These are phyloP conservation scores for Neophaeococcomyces mojaviensis DNA, from an alignment of 2,329 filamentous ascomycete species.

Conservation along the genomic window DNA sequence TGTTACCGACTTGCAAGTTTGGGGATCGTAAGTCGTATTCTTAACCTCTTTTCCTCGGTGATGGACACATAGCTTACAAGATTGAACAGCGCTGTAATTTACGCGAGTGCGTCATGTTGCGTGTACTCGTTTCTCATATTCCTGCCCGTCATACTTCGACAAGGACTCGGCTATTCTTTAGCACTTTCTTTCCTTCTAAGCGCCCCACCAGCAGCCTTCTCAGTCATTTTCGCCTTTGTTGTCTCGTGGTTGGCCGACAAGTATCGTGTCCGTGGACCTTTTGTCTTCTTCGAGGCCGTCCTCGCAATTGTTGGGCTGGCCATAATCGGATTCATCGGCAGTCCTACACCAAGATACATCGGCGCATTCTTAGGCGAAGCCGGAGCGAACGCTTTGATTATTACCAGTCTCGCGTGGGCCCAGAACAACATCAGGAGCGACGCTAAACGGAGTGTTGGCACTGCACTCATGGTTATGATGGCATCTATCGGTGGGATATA, in stretches of 20 bases:
- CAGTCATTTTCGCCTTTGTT: too few relatives aligned
- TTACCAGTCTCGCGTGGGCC: constrained; percentile 67
- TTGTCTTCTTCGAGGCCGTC: constrained; percentile 59
- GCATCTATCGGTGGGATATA: constrained; percentile 72
- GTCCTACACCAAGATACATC: constrained; percentile 55
- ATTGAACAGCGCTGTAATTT: too few relatives aligned
- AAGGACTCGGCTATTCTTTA: too few relatives aligned
- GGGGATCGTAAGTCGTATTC: too few relatives aligned
- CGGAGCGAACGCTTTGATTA: constrained; percentile 68
- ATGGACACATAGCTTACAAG: too few relatives aligned
- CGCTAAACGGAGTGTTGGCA: constrained; percentile 77
- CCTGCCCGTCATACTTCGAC: too few relatives aligned
- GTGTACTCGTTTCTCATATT: too few relatives aligned
- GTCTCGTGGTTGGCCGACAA: constrained; percentile 60
- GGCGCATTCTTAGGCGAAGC: constrained; percentile 67
- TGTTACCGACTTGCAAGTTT: too few relatives aligned
- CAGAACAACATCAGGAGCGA: constrained; percentile 82
- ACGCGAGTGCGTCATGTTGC: too few relatives aligned
- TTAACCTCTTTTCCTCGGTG: too few relatives aligned
- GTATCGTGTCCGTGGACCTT: constrained; percentile 57
- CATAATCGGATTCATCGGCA: constrained; percentile 29
- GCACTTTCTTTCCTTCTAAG: too few relatives aligned
- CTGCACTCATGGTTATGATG: constrained; percentile 66
- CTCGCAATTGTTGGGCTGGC: constrained; percentile 61
- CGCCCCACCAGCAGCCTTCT: too few relatives aligned